A percentile compares a stretch with the other conserved stretches of the same genome.
phyloP scores from a whole-genome alignment of 768 basidiomycete genomes.

The Auricularia sp. region DNA sequence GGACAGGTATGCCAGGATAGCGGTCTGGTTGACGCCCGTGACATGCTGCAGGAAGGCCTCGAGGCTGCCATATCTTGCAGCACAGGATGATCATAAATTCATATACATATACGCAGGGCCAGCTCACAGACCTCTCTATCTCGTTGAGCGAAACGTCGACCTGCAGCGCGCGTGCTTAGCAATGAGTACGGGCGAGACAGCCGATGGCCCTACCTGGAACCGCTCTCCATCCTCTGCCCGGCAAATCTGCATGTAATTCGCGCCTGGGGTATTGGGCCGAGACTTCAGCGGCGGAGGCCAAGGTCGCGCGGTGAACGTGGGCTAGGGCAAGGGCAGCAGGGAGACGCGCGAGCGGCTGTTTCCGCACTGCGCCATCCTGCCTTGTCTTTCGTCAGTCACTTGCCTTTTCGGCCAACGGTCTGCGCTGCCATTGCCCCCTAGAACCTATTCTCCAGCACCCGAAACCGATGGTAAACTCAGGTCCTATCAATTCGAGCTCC shows the following conservation, averaged over 20 bases:
- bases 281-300: no score
- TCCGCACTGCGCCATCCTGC: no score
- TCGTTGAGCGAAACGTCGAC: constrained; percentile 63
- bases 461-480: no score
- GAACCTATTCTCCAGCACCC: no score
- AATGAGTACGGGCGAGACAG: background rate
- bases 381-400: no score
- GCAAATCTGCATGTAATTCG: constrained; percentile 24
- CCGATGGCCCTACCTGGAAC: constrained; percentile 20
- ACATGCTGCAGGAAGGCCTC: constrained; percentile 64
- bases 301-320: no score
- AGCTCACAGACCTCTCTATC: constrained; percentile 52
- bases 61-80: constrained; percentile 49
- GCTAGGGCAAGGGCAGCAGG: no score
- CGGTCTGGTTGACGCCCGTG: constrained; percentile 59
- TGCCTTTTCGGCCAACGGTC: no score
- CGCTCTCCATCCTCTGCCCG: constrained; percentile 33
- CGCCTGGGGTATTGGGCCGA: no score
- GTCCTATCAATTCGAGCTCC: no score
- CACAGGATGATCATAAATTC: background rate
- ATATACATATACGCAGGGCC: background rate
- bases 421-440: no score
- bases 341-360: no score
- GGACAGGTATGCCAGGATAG: constrained; percentile 66
- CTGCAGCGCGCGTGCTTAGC: constrained; percentile 13